Evolutionary conservation across 805 yeast species (phyloP).

Genomic region (Candida cerambycidarum): DNA sequence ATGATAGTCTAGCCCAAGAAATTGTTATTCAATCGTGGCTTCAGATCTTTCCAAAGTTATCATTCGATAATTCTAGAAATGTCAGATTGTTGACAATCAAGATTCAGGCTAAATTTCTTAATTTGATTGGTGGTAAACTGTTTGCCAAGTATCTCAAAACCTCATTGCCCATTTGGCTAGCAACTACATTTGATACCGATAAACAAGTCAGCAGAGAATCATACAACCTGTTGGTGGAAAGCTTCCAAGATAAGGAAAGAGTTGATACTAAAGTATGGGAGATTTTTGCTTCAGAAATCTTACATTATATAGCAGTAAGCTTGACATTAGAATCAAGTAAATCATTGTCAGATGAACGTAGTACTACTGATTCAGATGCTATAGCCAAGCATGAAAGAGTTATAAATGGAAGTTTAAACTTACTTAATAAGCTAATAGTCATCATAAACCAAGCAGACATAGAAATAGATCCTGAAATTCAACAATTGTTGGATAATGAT

Average conservation of each 20-base stretch:
- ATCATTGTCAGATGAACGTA: constrained; percentile 74
- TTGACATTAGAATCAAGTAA: constrained; percentile 57
- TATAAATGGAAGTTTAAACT: constrained; percentile 47
- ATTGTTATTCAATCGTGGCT: constrained; percentile 64
- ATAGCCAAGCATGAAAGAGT: constrained; percentile 62
- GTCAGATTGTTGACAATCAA: constrained; percentile 66
- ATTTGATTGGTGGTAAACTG: constrained; percentile 53
- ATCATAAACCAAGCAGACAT: constrained; percentile 18
- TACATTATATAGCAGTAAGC: constrained; percentile 53
- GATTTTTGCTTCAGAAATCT: constrained; percentile 54
- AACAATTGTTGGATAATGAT: constrained; percentile 26
- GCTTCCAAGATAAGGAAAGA: constrained; percentile 57
- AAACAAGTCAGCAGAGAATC: constrained; percentile 55
- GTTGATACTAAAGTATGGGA: constrained; percentile 55
- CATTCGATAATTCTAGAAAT: constrained; percentile 66
- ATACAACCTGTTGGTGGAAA: constrained; percentile 41
- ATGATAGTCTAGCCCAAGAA: constrained; percentile 41
- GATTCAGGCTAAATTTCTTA: constrained; percentile 50
- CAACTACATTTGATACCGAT: constrained; percentile 73
- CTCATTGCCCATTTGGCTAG: constrained; percentile 69
- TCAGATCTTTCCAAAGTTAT: constrained; percentile 77
- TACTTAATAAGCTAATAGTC: constrained; percentile 39
- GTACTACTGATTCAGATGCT: constrained; percentile 64
- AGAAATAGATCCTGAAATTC: constrained; percentile 16
- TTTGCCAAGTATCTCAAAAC: constrained; percentile 68